These are phyloP conservation scores for Dichotomocladium elegans DNA, from an alignment of 371 early-diverging fungal species.

Conservation along the genomic window DNA sequence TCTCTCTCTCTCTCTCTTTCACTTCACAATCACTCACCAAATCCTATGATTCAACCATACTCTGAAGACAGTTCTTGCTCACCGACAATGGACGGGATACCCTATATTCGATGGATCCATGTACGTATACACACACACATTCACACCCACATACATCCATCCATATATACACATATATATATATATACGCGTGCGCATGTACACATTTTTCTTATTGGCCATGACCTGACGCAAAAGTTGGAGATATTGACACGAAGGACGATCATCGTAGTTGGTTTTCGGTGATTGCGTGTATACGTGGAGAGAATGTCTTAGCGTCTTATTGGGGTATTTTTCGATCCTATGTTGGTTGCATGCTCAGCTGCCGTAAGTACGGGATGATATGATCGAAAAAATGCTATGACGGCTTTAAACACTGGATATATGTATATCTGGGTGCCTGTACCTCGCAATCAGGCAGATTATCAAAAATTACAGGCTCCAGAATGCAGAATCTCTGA, in stretches of 20 bases:
- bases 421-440: no score
- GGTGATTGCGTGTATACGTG: constrained; percentile 56
- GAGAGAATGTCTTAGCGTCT: constrained; percentile 33
- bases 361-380: constrained; percentile 60
- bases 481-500: constrained; percentile 54
- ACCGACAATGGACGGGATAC: constrained; percentile 8
- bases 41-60: neutral
- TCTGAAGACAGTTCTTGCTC: constrained; percentile 3
- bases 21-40: neutral
- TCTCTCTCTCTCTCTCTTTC: neutral
- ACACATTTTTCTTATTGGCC: no score
- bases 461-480: constrained; percentile 59
- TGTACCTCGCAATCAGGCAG: constrained; percentile 46
- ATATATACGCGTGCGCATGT: no score
- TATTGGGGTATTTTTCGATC: constrained; percentile 68
- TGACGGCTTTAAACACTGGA: no score
- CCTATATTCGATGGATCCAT: constrained; percentile 33
- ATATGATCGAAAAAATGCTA: neutral
- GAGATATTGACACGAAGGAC: neutral
- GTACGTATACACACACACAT: constrained; percentile 16
- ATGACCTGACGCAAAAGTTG: neutral
- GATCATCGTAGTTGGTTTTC: constrained; percentile 28
- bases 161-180: no score
- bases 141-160: no score
- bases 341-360: constrained; percentile 76